Base-by-base conservation (phyloP, 257 asterid genomes). In the Striga asiatica region DNA sequence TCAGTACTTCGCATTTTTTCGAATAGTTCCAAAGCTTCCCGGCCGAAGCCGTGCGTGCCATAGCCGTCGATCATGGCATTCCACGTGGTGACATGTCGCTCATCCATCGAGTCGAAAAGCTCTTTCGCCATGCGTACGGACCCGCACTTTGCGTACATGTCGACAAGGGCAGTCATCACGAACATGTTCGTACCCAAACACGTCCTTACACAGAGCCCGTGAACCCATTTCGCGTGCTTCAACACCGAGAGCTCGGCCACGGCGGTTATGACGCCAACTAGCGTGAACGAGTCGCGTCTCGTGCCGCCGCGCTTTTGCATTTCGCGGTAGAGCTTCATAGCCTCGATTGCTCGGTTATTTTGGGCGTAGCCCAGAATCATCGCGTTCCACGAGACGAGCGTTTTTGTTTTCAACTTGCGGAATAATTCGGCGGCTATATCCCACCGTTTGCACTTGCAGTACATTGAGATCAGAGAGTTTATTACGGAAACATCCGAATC, bases 61-160 rank as follows among this genome's bases (percentile, higher is more conserved):
- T 91, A 91, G 55, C 95, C 98, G 66, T 91, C 98, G 16, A 91
- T 87, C 98, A 87, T 91, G 5, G 96, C 94, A 60, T 91, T 91
- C 98, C 98, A 91, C 20, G 96, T 84, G 17, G 92, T 87, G 17
- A 80, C 87, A 31, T 82, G 94, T 55, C 70, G 78, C 66, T 80
- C 95, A 0, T 24, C 73, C 89, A 74, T 75, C 69, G 39, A 4
- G 55, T 91, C 81, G 20, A 91, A 91, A 21, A 91, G 69, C 66
- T 75, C 69, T 63, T 88, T 84, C 16, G 95, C 95, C 18, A 70
- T 77, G 35, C 56, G 69, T 62, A 91, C 76, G 2, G 95, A 84
- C 56, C 98, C 98, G 55, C 95, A 89, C 55, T 91, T 91, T 2
- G 95, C 86, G 41, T 91, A 91, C 95, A 82, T 80, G 75, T 91